Evolutionary conservation across 768 basidiomycete species (phyloP), one percentile per base, ranked within the genome.

Genomic region (Kwoniella mangroviensis): DNA sequence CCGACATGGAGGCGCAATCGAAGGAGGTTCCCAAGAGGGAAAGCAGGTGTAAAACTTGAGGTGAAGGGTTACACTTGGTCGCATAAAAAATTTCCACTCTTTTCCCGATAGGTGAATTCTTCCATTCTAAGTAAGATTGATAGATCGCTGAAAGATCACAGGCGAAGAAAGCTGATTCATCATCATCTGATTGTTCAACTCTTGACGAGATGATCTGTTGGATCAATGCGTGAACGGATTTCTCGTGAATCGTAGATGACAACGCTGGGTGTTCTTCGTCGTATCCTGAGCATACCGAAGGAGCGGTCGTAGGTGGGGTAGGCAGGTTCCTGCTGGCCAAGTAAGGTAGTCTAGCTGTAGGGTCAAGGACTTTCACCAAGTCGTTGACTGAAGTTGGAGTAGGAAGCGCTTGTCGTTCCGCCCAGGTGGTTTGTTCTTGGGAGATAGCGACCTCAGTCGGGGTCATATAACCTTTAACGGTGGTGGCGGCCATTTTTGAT

Each of bases 61-160:
- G 94, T 79, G 98, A 96, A 22, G 97, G 96, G 85, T 99, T 99
- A 85, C 94, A 97, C 85, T 99, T 99, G 79, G 98, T 89, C 69
- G 97, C 96, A 84, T 95, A 98, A 85, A 92, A 96, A 12, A 94
- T 94, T 74, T 93, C 90, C n/a, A 98, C 89, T 64, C 91, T 88
- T 3, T 92, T 90, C 21, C 83, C 83, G n/a, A 99, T 76, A 4
- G 82, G 87, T 73, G 87, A 87, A 19, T 85, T 81, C 68, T 86
- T 85, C 96, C 96, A 99, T 63, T 92, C 87, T 76, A 89, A 85
- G 77, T 93, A 91, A 80, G 96, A 94, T 63, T 85, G 85, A 82
- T 92, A 97, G 4, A 98, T 91, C 74, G 90, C 88, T 75, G 90
- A 88, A 53, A 99, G 89, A 83, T 99, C 97, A 12, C 92, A 94